Percentiles rank a stretch among this genome's conserved stretches.
Evolutionary conservation across 1,284 basidiomycete species (phyloP).

Genomic region (Puccinia polysora): DNA sequence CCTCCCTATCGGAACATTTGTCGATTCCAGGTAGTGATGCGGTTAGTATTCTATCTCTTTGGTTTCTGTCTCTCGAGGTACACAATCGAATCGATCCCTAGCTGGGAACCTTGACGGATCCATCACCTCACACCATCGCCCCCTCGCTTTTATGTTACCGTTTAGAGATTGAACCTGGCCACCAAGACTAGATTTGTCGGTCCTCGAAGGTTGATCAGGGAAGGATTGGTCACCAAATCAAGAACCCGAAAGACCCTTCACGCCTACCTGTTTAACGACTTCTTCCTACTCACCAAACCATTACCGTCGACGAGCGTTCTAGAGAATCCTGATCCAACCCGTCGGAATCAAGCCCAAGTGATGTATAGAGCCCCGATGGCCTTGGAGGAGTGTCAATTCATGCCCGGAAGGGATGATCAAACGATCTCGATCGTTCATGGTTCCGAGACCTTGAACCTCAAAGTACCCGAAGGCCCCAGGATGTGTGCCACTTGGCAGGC

Average conservation of each 20-base stretch:
- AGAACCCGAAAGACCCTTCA: slow-evolving; percentile 29
- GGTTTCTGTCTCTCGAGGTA: neutral
- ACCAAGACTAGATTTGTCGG: slow-evolving; percentile 30
- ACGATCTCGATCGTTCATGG: slow-evolving; percentile 2
- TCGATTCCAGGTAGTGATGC: slow-evolving; percentile 36
- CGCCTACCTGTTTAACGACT: slow-evolving; percentile 40
- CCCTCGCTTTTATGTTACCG: neutral
- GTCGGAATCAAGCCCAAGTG: neutral
- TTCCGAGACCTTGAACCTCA: slow-evolving; percentile 20
- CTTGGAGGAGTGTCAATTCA: slow-evolving; percentile 31
- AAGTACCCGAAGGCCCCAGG: slow-evolving; percentile 16
- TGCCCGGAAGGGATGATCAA: slow-evolving; percentile 10
- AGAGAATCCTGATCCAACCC: neutral
- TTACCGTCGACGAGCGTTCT: neutral
- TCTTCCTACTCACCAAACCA: slow-evolving; percentile 21
- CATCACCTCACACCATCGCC: too few species aligned
- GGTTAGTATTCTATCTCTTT: slow-evolving; percentile 12
- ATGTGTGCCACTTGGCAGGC: slow-evolving; percentile 9
- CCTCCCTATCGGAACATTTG: slow-evolving; percentile 17
- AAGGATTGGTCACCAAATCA: slow-evolving; percentile 16
- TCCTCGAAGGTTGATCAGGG: slow-evolving; percentile 19
- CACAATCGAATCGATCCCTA: too few species aligned
- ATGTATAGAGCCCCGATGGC: slow-evolving; percentile 41
- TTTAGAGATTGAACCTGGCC: slow-evolving; percentile 24
- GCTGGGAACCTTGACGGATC: too few species aligned